Conservation (phyloP, 495 filamentous ascomycete species). For the Podospora anserina region DNA sequence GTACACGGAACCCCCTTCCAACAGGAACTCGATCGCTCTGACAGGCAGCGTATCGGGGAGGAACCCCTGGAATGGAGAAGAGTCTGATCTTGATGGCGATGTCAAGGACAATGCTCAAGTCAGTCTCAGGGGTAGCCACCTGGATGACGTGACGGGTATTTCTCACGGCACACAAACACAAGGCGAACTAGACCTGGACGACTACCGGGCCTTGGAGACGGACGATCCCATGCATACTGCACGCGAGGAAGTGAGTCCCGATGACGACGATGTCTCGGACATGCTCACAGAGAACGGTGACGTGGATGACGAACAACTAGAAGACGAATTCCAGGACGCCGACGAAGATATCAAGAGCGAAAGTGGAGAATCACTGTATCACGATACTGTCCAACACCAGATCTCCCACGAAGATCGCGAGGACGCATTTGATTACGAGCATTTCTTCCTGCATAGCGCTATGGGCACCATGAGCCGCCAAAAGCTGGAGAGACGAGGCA, state of each 20-base stretch:
- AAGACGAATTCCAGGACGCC: constrained; percentile 29
- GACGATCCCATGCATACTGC: neutral
- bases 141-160: constrained; percentile 23
- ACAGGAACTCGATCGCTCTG: constrained; percentile 25
- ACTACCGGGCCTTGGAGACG: neutral
- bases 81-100: constrained; percentile 32
- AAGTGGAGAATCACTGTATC: constrained; percentile 54
- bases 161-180: constrained; percentile 20
- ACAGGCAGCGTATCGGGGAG: constrained; percentile 18
- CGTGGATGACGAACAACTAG: constrained; percentile 16
- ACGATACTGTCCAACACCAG: constrained; percentile 51
- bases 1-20: constrained; percentile 54
- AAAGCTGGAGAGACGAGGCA: constrained; percentile 46
- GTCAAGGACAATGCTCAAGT: neutral
- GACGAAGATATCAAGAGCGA: constrained; percentile 42
- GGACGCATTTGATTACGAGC: constrained; percentile 96
- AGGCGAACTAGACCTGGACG: neutral
- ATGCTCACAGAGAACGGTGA: constrained; percentile 40
- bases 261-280: constrained; percentile 34
- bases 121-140: constrained; percentile 6
- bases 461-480: constrained; percentile 65
- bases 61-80: constrained; percentile 39
- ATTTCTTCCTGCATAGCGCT: constrained; percentile 89
- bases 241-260: constrained; percentile 1
- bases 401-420: constrained; percentile 86